phyloP scores from a whole-genome alignment of 768 basidiomycete genomes.

The Nevesoporus exiguus region DNA sequence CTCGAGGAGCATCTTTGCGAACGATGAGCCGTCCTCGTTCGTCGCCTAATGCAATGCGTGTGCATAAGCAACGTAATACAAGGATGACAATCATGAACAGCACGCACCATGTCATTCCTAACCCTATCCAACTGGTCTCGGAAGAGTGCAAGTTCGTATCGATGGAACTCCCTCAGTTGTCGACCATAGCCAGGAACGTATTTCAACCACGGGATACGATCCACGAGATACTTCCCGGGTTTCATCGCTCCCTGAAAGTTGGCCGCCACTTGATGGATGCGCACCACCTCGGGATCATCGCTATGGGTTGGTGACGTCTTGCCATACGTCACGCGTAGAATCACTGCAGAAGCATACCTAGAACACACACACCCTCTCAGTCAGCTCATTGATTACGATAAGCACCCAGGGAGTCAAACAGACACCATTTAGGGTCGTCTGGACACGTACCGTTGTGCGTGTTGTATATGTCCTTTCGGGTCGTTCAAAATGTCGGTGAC shows the following conservation, averaged over 20 bases:
- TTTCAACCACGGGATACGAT: constrained; percentile 30
- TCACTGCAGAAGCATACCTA: constrained; percentile 27
- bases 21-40: neutral
- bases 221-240: no score
- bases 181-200: constrained; percentile 58
- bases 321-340: constrained; percentile 27
- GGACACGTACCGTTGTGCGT: no score
- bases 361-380: neutral
- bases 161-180: constrained; percentile 48
- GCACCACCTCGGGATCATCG: no score
- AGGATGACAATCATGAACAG: neutral
- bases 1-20: neutral
- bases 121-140: constrained; percentile 42
- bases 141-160: no score
- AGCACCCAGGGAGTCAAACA: no score
- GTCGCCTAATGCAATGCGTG: neutral
- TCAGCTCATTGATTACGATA: neutral
- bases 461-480: neutral
- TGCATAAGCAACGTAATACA: neutral
- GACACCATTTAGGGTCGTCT: no score
- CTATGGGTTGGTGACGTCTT: constrained; percentile 19
- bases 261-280: constrained; percentile 11
- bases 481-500: constrained; percentile 27
- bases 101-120: constrained; percentile 38
- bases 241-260: constrained; percentile 27